Evolutionary conservation across 805 yeast genomes (phyloP).

Genomic region (Starmerella bombicola): DNA sequence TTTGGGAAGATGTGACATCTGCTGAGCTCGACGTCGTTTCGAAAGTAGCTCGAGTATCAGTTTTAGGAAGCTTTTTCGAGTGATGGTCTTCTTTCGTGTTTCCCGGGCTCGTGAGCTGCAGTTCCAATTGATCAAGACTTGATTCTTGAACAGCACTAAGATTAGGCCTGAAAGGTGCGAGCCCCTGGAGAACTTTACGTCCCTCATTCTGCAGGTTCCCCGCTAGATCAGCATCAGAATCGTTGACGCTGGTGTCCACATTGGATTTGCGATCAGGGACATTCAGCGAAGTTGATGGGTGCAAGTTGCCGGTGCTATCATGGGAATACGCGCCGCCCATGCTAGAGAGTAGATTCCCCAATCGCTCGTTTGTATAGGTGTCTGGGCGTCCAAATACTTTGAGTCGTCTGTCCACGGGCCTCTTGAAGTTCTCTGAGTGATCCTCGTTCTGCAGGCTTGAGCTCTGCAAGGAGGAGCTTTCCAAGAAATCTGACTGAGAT

Average conservation of each 20-base stretch:
- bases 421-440: background rate
- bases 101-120: slow-evolving; percentile 17
- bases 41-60: background rate
- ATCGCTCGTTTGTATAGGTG: slow-evolving; percentile 22
- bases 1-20: slow-evolving; percentile 1
- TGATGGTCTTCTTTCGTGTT: background rate
- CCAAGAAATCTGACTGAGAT: too few relatives aligned
- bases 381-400: slow-evolving; percentile 22
- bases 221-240: slow-evolving; percentile 14
- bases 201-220: slow-evolving; percentile 16
- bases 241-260: slow-evolving; percentile 5
- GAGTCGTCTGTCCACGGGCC: slow-evolving; percentile 17
- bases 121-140: slow-evolving; percentile 19
- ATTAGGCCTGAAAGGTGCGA: slow-evolving; percentile 12
- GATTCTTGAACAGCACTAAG: slow-evolving; percentile 16
- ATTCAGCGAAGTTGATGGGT: background rate
- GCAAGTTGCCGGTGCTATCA: too few relatives aligned
- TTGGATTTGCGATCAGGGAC: background rate
- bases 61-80: background rate
- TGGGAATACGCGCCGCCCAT: slow-evolving; percentile 10
- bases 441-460: slow-evolving; percentile 2
- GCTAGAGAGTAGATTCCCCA: slow-evolving; percentile 19
- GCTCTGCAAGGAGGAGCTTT: background rate
- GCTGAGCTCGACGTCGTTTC: slow-evolving; percentile 12
- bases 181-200: slow-evolving; percentile 15